Conservation (phyloP, 768 basidiomycete species). For the Punctularia strigosozonata region DNA sequence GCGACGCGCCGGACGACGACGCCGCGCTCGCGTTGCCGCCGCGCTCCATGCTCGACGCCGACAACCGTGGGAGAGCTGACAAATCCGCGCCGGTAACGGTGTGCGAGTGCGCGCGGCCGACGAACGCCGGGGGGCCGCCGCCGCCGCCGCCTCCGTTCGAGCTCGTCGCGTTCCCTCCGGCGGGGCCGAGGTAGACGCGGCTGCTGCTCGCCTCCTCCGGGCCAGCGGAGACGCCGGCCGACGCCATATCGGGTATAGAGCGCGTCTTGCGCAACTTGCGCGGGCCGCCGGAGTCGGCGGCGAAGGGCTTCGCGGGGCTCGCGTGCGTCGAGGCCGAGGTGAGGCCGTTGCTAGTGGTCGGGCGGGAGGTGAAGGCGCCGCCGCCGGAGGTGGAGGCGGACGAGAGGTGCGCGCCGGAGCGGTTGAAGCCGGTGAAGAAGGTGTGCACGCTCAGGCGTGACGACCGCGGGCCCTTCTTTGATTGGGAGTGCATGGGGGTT, state of each 20-base stretch:
- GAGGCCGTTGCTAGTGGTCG: too few relatives aligned
- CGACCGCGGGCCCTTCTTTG: conserved; percentile 41
- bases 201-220: background rate
- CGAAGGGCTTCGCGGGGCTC: too few relatives aligned
- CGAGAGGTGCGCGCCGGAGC: conserved; percentile 2
- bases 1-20: too few relatives aligned
- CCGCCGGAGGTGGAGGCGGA: conserved; percentile 5
- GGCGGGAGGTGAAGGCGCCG: too few relatives aligned
- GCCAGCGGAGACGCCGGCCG: conserved; percentile 4
- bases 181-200: too few relatives aligned
- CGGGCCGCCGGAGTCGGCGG: conserved; percentile 21
- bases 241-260: conserved; percentile 54
- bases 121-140: conserved; percentile 6
- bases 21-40: too few relatives aligned
- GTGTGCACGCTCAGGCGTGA: conserved; percentile 63
- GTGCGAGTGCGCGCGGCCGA: conserved; percentile 62
- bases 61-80: conserved; percentile 30
- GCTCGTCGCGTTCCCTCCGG: background rate
- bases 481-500: too few relatives aligned
- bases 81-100: conserved; percentile 67
- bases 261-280: conserved; percentile 63
- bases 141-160: background rate
- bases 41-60: too few relatives aligned
- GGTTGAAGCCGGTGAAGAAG: conserved; percentile 32
- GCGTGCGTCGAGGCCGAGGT: too few relatives aligned